A percentile compares a stretch with the other conserved stretches of the same genome.
Evolutionary conservation across 345 rosid genomes (phyloP).

Genomic region (Xanthoceras sorbifolium): DNA sequence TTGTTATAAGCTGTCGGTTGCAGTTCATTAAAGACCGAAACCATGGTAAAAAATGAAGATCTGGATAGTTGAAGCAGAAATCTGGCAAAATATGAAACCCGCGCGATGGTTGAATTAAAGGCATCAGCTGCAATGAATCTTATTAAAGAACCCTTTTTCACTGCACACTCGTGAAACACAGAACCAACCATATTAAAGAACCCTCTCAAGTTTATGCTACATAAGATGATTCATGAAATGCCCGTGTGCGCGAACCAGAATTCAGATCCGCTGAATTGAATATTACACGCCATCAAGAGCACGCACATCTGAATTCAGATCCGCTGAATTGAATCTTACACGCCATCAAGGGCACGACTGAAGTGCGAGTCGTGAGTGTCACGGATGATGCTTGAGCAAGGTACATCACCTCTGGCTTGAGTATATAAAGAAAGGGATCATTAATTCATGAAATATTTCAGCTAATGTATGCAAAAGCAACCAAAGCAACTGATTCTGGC

Average conservation of each 20-base stretch:
- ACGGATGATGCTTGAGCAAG: conserved; percentile 3
- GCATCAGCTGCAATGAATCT: background rate
- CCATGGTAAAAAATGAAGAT: background rate
- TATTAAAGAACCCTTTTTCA: background rate
- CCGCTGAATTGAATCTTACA: background rate
- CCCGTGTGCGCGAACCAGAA: conserved; percentile 8
- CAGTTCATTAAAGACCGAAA: background rate
- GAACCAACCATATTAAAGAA: background rate
- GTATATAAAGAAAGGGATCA: too few relatives aligned
- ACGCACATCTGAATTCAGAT: too few relatives aligned
- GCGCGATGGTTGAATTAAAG: background rate
- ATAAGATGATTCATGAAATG: background rate
- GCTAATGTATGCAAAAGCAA: too few relatives aligned
- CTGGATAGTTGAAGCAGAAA: background rate
- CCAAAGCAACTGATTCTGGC: background rate
- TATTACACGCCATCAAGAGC: background rate
- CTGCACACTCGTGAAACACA: background rate
- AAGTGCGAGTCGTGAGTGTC: background rate
- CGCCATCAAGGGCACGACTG: background rate
- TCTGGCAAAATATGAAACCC: conserved; percentile 5
- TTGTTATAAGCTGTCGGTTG: background rate
- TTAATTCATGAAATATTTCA: too few relatives aligned
- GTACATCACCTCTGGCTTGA: too few relatives aligned
- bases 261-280: background rate
- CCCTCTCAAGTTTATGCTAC: background rate